These are phyloP conservation scores for Euphorbia pulcherrima DNA, from an alignment of 345 rosid species.

Conservation along the genomic window DNA sequence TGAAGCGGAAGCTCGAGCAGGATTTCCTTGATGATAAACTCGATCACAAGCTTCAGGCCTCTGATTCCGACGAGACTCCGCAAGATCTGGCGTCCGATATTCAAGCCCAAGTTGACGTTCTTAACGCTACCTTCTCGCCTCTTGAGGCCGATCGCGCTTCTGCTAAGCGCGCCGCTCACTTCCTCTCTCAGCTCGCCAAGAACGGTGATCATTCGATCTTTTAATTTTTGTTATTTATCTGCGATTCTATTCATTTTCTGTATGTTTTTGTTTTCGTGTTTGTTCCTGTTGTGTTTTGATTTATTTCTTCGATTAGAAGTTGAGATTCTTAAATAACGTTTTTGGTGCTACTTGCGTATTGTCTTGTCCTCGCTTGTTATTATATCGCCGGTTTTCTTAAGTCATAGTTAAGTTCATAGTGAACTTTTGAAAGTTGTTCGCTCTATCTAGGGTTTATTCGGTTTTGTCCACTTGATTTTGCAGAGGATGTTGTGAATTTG, in stretches of 20 bases:
- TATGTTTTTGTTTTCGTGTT: too few species aligned
- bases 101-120: conserved; percentile 41
- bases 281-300: neutral
- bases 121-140: conserved; percentile 40
- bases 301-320: neutral
- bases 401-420: neutral
- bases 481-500: conserved; percentile 51
- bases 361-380: neutral
- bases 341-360: neutral
- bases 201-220: conserved; percentile 31
- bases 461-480: conserved; percentile 1
- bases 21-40: conserved; percentile 26
- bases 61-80: conserved; percentile 10
- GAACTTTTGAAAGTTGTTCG: neutral
- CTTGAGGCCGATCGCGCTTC: conserved; percentile 43
- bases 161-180: conserved; percentile 39
- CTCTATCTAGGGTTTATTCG: neutral
- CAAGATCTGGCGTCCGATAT: conserved; percentile 33
- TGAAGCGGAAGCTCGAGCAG: conserved; percentile 51
- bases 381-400: neutral
- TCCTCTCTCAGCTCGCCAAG: conserved; percentile 47
- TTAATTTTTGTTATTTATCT: neutral
- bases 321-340: neutral
- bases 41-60: conserved; percentile 24
- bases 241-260: neutral